Base-by-base conservation (phyloP, 1,139 yeast genomes). In the Pneumocystis sp. region DNA sequence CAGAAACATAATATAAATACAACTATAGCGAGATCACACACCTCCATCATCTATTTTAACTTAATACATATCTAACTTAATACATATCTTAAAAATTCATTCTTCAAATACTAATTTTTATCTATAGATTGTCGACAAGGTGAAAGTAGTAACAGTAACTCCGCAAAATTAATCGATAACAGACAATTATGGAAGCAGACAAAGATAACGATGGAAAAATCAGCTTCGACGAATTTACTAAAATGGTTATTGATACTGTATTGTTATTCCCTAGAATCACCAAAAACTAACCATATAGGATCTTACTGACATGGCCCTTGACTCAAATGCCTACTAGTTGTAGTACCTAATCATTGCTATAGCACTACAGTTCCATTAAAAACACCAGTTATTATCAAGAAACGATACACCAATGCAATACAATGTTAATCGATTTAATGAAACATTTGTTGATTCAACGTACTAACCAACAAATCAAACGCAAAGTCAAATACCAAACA, bases 101-200 rank as follows among this genome's bases (percentile, higher is more conserved):
- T 19, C 21, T 21, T 8, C n/a, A 21, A 10, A 25, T 50, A 50
- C 57, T 50, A 50, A 50, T 15, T 10, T 5, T 21, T 19, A 7
- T 7, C 35, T 19, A 29, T 60, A 65, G 66, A 65, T 65, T 40
- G 66, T 65, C 17, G 66, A 65, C 29, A 65, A 65, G 63, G 66
- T 65, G 37, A 25, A 31, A 37, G 8, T 12, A 37, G 8, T 12
- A 7, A 37, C 40, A 7, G 40, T 12, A 7, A 19, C 34, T 25
- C 44, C 2, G 17, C 15, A 15, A 17, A 17, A 15, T 42, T 10
- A 15, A 35, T 17, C 63, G 39, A 83, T 91, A 67, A 97, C 91
- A 19, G 98, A 95, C 74, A 0, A 89, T 95, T 71, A 85, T 90
- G 86, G 97, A 93, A 74, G 95, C 95, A 56, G 99, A 95, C 73